A percentile compares a stretch with the other conserved stretches of the same genome.
These are phyloP conservation scores for Pneumocystis oryctolagi DNA, from an alignment of 1,139 yeast genomes.

Conservation along the genomic window DNA sequence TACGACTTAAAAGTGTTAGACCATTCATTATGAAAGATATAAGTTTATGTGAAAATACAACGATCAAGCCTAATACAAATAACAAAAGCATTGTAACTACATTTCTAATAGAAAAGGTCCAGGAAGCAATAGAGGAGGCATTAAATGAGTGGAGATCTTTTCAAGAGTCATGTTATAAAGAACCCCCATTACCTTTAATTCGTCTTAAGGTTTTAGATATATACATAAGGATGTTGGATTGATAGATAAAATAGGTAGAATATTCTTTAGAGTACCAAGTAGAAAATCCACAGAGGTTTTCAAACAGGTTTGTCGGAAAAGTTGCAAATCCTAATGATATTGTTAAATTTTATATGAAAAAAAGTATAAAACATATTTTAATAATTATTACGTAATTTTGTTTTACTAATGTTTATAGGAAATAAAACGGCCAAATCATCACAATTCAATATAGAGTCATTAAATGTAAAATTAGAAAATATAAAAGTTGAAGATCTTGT, in stretches of 20 bases:
- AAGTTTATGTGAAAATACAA: conserved; percentile 36
- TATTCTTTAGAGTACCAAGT: conserved; percentile 69
- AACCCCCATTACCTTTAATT: conserved; percentile 56
- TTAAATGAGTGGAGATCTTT: conserved; percentile 33
- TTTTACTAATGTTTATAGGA: background rate
- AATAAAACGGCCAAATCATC: background rate
- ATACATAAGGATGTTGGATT: background rate
- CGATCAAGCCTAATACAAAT: conserved; percentile 49
- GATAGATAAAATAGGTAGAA: conserved; percentile 31
- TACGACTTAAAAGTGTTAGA: conserved; percentile 57
- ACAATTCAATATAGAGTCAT: background rate
- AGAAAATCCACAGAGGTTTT: conserved; percentile 77
- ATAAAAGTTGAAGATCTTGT: conserved; percentile 41
- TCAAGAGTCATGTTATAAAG: conserved; percentile 20
- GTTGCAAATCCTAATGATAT: conserved; percentile 86
- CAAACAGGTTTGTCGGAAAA: conserved; percentile 75
- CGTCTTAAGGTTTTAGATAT: conserved; percentile 41
- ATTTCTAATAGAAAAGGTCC: conserved; percentile 43
- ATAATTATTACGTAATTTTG: background rate
- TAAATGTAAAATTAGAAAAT: background rate
- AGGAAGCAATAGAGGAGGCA: conserved; percentile 49
- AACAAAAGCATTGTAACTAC: conserved; percentile 46
- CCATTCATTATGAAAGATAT: conserved; percentile 69
- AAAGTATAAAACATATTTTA: conserved; percentile 6
- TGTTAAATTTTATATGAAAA: conserved; percentile 48